Conservation (phyloP, 345 rosid species). For the Bretschneidera sinensis region DNA sequence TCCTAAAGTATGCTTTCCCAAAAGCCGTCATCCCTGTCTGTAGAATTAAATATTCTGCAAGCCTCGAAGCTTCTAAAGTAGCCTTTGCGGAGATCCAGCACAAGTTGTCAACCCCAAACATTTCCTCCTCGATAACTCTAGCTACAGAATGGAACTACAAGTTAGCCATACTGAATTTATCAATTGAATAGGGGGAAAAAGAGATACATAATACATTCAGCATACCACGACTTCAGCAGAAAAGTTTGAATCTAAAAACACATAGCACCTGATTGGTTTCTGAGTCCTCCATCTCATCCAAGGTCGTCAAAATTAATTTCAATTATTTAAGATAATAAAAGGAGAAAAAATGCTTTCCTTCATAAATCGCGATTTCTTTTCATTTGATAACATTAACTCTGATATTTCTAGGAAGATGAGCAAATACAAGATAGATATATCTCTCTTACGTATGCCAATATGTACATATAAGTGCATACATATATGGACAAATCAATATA, state of each 20-base stretch:
- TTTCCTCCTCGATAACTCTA: conserved; percentile 88
- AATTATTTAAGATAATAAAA: too few relatives aligned
- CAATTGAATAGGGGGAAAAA: neutral
- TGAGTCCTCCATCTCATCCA: too few relatives aligned
- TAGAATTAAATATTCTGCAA: conserved; percentile 77
- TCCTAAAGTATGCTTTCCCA: conserved; percentile 86
- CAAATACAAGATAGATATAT: too few relatives aligned
- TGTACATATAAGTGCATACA: too few relatives aligned
- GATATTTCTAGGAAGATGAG: too few relatives aligned
- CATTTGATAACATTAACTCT: too few relatives aligned
- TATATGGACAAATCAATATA: too few relatives aligned
- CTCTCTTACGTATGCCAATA: too few relatives aligned
- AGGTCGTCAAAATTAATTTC: too few relatives aligned
- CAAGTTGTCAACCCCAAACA: conserved; percentile 81
- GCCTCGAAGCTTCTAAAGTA: conserved; percentile 84
- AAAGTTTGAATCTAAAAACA: neutral
- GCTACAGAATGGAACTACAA: conserved; percentile 44
- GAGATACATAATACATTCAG: neutral
- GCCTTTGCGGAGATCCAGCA: conserved; percentile 93
- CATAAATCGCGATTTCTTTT: too few relatives aligned
- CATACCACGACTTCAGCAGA: neutral
- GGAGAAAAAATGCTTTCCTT: too few relatives aligned
- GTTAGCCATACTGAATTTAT: conserved; percentile 9
- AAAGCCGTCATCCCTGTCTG: conserved; percentile 98
- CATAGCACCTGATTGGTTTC: too few relatives aligned